Percentiles rank a stretch among this genome's conserved stretches.
These are phyloP conservation scores for Gardenia jasminoides DNA, from an alignment of 257 asterid species.

Conservation along the genomic window DNA sequence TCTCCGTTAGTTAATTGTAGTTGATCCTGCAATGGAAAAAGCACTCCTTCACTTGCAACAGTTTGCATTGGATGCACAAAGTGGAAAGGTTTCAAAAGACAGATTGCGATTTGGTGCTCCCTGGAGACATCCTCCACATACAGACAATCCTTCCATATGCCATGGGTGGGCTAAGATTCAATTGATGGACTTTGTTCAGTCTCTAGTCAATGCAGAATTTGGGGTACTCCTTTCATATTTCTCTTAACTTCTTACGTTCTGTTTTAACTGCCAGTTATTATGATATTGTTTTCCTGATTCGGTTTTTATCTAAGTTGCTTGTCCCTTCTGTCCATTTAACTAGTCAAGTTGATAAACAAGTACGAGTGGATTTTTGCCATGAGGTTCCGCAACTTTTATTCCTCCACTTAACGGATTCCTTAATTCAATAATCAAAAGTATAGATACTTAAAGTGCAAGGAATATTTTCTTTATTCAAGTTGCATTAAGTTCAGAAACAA, in stretches of 20 bases:
- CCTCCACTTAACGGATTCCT: neutral
- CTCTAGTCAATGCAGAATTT: constrained; percentile 73
- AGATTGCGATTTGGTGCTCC: constrained; percentile 81
- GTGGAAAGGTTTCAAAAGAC: constrained; percentile 66
- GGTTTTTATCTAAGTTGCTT: neutral
- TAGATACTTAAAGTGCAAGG: neutral
- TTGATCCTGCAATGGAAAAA: constrained; percentile 91
- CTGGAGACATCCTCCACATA: constrained; percentile 84
- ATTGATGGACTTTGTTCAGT: constrained; percentile 87
- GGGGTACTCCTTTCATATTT: constrained; percentile 50
- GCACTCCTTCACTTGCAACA: constrained; percentile 64
- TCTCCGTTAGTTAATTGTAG: constrained; percentile 64
- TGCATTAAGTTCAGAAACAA: neutral
- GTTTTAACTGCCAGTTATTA: constrained; percentile 11
- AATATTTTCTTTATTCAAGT: neutral
- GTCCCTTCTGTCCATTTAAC: neutral
- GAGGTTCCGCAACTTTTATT: no score
- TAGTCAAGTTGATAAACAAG: no score
- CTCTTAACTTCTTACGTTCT: neutral
- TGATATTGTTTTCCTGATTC: neutral
- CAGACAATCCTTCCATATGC: constrained; percentile 29
- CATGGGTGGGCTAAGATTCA: constrained; percentile 84
- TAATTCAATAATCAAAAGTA: neutral
- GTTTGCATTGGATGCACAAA: constrained; percentile 68
- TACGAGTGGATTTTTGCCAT: no score